Conservation (phyloP, 352 stramenopile genomes). For the Nothophytophthora sp. region DNA sequence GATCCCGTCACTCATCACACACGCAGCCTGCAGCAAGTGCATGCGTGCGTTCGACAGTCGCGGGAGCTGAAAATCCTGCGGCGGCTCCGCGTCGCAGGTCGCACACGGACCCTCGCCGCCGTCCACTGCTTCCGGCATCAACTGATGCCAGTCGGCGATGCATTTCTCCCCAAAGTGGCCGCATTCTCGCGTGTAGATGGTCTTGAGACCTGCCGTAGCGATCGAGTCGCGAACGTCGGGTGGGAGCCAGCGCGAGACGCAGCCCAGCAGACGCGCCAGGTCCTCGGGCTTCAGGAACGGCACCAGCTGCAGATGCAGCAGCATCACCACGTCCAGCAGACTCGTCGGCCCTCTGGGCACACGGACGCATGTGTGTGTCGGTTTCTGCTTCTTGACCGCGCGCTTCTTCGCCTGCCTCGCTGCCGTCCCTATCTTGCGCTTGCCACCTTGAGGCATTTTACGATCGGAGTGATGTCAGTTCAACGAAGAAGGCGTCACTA, state of each 20-base stretch:
- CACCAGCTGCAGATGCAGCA: slow-evolving; percentile 23
- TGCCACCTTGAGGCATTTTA: too few species aligned
- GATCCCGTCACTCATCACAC: slow-evolving; percentile 13
- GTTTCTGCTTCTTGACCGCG: too few species aligned
- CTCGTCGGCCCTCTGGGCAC: not conserved
- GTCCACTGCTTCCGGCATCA: slow-evolving; percentile 17
- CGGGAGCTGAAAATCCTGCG: slow-evolving; percentile 22
- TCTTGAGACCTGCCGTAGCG: slow-evolving; percentile 11
- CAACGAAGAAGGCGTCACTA: too few species aligned
- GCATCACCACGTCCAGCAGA: slow-evolving; percentile 17
- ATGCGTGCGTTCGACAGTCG: slow-evolving; percentile 6
- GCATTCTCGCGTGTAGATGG: slow-evolving; percentile 7
- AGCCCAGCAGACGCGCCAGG: slow-evolving; percentile 14
- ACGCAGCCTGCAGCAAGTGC: slow-evolving; percentile 19
- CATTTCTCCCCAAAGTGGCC: slow-evolving; percentile 25
- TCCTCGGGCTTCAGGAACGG: slow-evolving; percentile 26
- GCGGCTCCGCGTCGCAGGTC: slow-evolving; percentile 2
- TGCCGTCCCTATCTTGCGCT: too few species aligned
- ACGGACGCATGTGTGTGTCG: too few species aligned
- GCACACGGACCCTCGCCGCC: slow-evolving; percentile 12
- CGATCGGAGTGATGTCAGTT: too few species aligned
- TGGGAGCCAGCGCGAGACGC: slow-evolving; percentile 4
- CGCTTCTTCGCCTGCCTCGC: too few species aligned
- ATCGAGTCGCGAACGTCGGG: slow-evolving; percentile 9
- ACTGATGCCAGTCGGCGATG: slow-evolving; percentile 26